Conservation (phyloP, 2,329 filamentous ascomycete genomes). For the Cladosporium sp. region DNA sequence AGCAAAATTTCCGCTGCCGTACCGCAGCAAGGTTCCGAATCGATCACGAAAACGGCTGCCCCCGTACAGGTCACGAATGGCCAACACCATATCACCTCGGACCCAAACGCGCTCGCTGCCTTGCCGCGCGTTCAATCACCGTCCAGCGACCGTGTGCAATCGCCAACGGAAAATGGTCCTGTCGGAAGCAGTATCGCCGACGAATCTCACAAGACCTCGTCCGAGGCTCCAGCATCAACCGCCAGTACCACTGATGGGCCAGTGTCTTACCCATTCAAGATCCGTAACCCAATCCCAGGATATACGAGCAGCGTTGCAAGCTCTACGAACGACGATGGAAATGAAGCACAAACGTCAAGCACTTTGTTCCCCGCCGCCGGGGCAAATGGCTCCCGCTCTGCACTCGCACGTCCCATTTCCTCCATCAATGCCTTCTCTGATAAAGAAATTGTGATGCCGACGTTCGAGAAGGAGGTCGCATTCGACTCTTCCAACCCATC, state of each 20-base stretch:
- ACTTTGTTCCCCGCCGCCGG: slow-evolving; percentile 13
- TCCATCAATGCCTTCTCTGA: slow-evolving; percentile 8
- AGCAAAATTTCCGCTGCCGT: not conserved
- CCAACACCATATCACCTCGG: not conserved
- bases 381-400: slow-evolving; percentile 7
- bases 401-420: not conserved
- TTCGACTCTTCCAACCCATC: not conserved
- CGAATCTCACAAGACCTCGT: not conserved
- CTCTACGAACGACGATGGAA: slow-evolving; percentile 18
- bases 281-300: slow-evolving; percentile 41
- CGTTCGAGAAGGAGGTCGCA: slow-evolving; percentile 6
- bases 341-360: slow-evolving; percentile 13
- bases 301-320: slow-evolving; percentile 21
- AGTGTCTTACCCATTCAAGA: slow-evolving; percentile 66
- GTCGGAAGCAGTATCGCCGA: not conserved
- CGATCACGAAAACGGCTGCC: not conserved
- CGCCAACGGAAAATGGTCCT: not conserved
- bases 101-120: not conserved
- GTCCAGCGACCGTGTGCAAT: not conserved
- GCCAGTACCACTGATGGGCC: slow-evolving; percentile 45
- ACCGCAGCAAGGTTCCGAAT: not conserved
- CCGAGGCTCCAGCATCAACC: slow-evolving; percentile 43
- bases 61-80: not conserved
- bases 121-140: not conserved
- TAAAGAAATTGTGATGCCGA: slow-evolving; percentile 11